These are phyloP conservation scores for Pseudopediastrum boryanum DNA, from an alignment of 139 green algal species.

Conservation along the genomic window DNA sequence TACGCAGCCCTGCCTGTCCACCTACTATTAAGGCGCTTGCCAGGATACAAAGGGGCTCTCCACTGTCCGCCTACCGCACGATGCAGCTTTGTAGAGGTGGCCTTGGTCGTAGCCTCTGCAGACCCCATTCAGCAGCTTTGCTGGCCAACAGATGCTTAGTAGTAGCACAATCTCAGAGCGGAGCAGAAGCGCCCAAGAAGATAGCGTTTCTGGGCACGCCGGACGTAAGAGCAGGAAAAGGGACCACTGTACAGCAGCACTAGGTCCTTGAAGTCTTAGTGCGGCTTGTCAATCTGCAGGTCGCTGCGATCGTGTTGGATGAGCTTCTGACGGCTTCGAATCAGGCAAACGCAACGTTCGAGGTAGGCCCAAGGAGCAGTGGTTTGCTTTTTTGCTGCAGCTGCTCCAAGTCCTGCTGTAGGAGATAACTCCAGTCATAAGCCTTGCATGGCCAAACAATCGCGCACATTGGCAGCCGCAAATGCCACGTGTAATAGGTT, in stretches of 20 bases:
- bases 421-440: no score
- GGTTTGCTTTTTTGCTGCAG: background rate
- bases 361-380: conserved; percentile 47
- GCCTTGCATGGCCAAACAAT: no score
- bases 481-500: background rate
- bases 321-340: conserved; percentile 65
- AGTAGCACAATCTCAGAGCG: no score
- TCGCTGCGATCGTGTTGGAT: conserved; percentile 76
- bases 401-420: background rate
- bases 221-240: conserved; percentile 51
- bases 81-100: no score
- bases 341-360: conserved; percentile 56
- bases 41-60: no score
- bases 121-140: no score
- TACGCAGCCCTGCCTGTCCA: no score
- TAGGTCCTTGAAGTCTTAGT: background rate
- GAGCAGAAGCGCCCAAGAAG: no score
- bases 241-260: background rate
- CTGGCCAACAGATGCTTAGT: no score
- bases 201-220: conserved; percentile 88
- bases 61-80: no score
- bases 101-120: no score
- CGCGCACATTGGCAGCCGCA: background rate
- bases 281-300: conserved; percentile 49
- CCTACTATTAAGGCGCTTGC: no score